Evolutionary conservation across 768 basidiomycete genomes (phyloP).

Genomic region (Leucosporidium scottii): DNA sequence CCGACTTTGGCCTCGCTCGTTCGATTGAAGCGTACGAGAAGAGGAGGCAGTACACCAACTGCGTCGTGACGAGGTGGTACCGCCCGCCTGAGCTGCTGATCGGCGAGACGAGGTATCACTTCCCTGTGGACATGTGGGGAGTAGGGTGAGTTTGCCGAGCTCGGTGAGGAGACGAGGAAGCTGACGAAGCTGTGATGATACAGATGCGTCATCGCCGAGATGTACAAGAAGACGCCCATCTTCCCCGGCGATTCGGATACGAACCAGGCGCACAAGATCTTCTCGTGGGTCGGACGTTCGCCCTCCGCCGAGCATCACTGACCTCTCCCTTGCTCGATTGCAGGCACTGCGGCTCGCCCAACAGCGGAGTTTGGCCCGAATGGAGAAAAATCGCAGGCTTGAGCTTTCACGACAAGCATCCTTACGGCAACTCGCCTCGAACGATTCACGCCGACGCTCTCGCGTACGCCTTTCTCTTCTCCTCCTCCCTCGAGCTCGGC

Average conservation of each 20-base stretch:
- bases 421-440: too few species aligned
- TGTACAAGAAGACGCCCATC: constrained; percentile 81
- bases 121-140: constrained; percentile 96
- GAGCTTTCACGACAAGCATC: constrained; percentile 35
- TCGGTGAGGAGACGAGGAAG: too few species aligned
- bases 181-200: neutral
- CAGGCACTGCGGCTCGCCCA: constrained; percentile 57
- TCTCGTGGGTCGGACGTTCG: constrained; percentile 43
- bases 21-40: constrained; percentile 21
- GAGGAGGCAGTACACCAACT: constrained; percentile 72
- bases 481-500: constrained; percentile 4
- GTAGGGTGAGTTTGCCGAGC: constrained; percentile 61
- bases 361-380: constrained; percentile 42
- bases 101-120: constrained; percentile 80
- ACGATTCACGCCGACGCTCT: neutral
- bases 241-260: constrained; percentile 78
- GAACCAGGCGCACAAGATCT: constrained; percentile 88
- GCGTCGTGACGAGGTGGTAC: constrained; percentile 92
- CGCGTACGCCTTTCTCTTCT: neutral
- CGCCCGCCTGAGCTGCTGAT: constrained; percentile 86
- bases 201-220: constrained; percentile 94
- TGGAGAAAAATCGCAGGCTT: constrained; percentile 42
- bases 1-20: constrained; percentile 93
- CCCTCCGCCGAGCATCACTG: neutral
- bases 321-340: neutral